Evolutionary conservation across 352 stramenopile genomes (phyloP).

Genomic region (Pythium dissimile): DNA sequence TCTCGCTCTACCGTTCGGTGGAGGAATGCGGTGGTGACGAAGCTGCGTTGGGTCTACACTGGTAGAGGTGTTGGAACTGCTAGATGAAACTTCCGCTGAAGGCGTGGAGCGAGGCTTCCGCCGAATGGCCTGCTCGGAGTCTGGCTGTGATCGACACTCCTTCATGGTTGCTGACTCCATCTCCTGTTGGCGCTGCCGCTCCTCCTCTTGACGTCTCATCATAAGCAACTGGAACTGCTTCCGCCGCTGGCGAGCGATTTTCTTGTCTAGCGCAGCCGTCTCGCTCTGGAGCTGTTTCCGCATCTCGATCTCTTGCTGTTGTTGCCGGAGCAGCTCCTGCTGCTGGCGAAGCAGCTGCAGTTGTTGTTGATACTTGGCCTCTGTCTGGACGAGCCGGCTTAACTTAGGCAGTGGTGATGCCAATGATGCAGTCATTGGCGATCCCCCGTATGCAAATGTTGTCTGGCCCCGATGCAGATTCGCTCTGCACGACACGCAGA

Average conservation of each 20-base stretch:
- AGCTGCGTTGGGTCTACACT: neutral
- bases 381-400: slow-evolving; percentile 44
- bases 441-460: no score
- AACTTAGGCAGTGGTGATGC: slow-evolving; percentile 37
- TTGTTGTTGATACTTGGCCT: slow-evolving; percentile 56
- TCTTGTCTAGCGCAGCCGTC: slow-evolving; percentile 23
- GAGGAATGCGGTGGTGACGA: neutral
- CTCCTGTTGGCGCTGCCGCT: slow-evolving; percentile 10
- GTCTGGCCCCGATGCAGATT: neutral
- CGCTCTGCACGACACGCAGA: slow-evolving; percentile 2
- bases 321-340: slow-evolving; percentile 40
- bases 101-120: neutral
- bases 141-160: neutral
- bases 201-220: slow-evolving; percentile 27
- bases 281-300: slow-evolving; percentile 36
- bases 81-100: no score
- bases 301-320: slow-evolving; percentile 38
- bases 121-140: neutral
- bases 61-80: no score
- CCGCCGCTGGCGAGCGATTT: slow-evolving; percentile 30
- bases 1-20: neutral
- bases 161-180: neutral
- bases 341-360: slow-evolving; percentile 40
- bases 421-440: neutral
- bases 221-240: slow-evolving; percentile 15